Percentiles rank a stretch among this genome's conserved stretches.
These are phyloP conservation scores for Aegle marmelos DNA, from an alignment of 345 rosid genomes.

Conservation along the genomic window DNA sequence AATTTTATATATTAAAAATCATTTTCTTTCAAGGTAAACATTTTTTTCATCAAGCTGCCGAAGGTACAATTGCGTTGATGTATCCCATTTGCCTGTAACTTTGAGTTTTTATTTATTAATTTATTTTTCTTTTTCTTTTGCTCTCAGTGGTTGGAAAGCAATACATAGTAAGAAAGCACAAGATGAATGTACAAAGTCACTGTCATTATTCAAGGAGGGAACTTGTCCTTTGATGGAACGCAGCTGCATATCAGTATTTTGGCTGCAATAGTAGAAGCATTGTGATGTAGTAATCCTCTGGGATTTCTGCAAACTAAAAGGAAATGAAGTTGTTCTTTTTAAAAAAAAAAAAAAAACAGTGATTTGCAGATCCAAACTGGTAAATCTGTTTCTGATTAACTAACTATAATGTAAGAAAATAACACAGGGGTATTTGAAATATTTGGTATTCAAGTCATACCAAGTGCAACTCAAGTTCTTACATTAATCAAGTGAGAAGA, in stretches of 20 bases:
- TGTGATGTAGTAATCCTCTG: background rate
- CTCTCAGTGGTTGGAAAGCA: constrained; percentile 82
- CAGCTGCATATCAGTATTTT: constrained; percentile 10
- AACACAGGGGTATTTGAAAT: no score
- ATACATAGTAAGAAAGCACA: constrained; percentile 90
- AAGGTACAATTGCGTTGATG: background rate
- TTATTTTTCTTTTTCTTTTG: background rate
- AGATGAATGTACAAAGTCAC: constrained; percentile 66
- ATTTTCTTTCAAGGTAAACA: no score
- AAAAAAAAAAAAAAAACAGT: background rate
- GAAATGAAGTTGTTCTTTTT: background rate
- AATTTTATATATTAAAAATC: no score
- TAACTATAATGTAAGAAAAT: no score
- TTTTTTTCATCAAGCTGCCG: background rate
- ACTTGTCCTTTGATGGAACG: constrained; percentile 82
- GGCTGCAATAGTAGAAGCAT: background rate
- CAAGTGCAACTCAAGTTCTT: no score
- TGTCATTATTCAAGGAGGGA: constrained; percentile 76
- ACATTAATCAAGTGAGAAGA: no score
- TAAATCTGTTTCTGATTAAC: background rate
- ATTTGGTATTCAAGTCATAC: no score
- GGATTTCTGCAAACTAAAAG: background rate
- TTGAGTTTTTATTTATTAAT: background rate
- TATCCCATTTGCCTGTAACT: background rate
- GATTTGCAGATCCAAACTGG: background rate